Base-by-base conservation (phyloP, 768 basidiomycete species). In the Lactifluus volemus region DNA sequence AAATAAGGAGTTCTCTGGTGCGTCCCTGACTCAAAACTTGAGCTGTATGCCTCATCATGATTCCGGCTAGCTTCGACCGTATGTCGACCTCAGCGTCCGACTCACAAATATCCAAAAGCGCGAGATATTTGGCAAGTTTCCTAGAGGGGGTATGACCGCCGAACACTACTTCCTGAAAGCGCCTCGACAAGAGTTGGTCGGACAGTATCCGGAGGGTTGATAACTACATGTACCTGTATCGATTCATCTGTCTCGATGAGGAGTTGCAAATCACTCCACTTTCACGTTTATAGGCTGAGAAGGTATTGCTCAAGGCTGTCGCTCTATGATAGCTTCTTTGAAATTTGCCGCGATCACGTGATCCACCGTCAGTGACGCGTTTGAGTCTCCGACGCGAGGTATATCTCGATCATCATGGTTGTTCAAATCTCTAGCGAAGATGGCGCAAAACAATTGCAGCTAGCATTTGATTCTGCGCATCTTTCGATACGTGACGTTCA, bases 31-130 rank as follows among this genome's bases (percentile, higher is more conserved):
- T 15, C 12, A 5, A 25, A 10, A 9, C 49, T 34, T 53, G 42
- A 34, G 21, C 6, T 38, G 1, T 45, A 32, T 42, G 32, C 15
- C 39, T 58, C 30, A 58, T 12, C 36, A 25, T 5, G 47, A 64
- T 12, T 52, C 41, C 8, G 55, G 15, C 29, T 65, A 90, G 89
- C 74, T 91, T 50, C 84, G 83, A 70, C 83, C 89, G 12, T 90
- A 89, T 73, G 86, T 90, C 32, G 72, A 79, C 55, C 67, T 75
- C 30, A 71, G 67, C 49, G 78, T 78, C 17, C 74, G 72, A 30
- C 73, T 84, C 29, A 61, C 59, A 21, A 52, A 36, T 17, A 49
- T 4, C 36, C 70, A 73, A 45, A 69, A 67, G 48, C 60, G 62
- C 29, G 70, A 73, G 47, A 65, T 74, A 19, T 71, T 69, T 53